Conservation (phyloP, 106 monocot genomes). For the Allium fistulosum region DNA sequence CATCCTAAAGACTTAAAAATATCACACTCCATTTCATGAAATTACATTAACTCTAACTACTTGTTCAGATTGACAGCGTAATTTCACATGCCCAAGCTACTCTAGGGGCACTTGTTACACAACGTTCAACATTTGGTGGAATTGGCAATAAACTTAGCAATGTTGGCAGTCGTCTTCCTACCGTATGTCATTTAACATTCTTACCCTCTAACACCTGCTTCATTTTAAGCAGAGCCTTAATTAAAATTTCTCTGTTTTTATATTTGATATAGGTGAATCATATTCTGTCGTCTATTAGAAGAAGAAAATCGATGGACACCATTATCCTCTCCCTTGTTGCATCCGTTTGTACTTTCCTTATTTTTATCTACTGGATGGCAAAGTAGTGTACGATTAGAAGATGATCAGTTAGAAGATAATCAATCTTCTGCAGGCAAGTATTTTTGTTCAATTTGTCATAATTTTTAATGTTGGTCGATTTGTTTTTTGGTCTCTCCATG, state of each 20-base stretch:
- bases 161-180: constrained; percentile 83
- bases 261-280: constrained; percentile 60
- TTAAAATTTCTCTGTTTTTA: neutral
- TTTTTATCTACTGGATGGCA: constrained; percentile 86
- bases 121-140: constrained; percentile 80
- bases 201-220: neutral
- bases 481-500: no score
- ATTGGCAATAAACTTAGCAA: constrained; percentile 74
- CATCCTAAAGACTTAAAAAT: no score
- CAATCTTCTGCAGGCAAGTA: constrained; percentile 3
- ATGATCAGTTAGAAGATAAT: neutral
- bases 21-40: no score
- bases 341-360: constrained; percentile 81
- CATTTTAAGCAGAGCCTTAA: neutral
- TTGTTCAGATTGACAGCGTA: constrained; percentile 61
- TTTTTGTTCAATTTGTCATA: neutral
- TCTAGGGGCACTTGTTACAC: constrained; percentile 63
- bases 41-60: neutral
- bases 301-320: constrained; percentile 96
- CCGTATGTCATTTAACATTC: constrained; percentile 19
- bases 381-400: constrained; percentile 29
- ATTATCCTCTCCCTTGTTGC: constrained; percentile 90
- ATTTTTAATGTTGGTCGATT: no score
- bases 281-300: constrained; percentile 63
- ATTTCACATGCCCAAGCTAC: constrained; percentile 96